These are phyloP conservation scores for Schizosaccharomyces cryophilus DNA, from an alignment of 805 yeast species.

Conservation along the genomic window DNA sequence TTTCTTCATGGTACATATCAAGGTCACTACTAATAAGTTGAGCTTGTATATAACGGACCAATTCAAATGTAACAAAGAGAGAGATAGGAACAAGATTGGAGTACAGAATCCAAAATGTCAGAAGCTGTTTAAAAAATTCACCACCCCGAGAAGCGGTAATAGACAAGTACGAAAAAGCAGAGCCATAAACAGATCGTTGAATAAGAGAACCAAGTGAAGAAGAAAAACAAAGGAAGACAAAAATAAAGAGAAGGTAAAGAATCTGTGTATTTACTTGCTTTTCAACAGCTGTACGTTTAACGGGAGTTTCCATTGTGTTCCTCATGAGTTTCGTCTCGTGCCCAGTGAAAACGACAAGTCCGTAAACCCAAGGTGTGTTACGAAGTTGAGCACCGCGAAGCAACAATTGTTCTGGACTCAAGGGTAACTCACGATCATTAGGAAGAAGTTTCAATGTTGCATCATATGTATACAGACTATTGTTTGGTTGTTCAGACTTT, in stretches of 20 bases:
- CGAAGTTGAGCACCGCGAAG: constrained; percentile 87
- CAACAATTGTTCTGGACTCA: constrained; percentile 74
- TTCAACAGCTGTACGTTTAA: constrained; percentile 90
- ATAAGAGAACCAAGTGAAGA: constrained; percentile 78
- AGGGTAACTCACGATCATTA: constrained; percentile 13
- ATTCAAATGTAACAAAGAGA: constrained; percentile 75
- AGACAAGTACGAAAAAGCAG: constrained; percentile 37
- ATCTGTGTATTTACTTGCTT: constrained; percentile 83
- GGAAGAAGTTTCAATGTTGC: constrained; percentile 44
- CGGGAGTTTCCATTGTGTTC: constrained; percentile 96
- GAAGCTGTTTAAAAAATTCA: constrained; percentile 59
- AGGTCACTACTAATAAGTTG: constrained; percentile 79
- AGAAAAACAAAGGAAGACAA: constrained; percentile 48
- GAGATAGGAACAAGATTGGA: constrained; percentile 96
- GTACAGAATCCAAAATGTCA: constrained; percentile 88
- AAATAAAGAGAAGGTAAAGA: constrained; percentile 58
- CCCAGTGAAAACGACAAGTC: constrained; percentile 84
- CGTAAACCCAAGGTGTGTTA: constrained; percentile 88
- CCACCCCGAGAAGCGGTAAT: constrained; percentile 20
- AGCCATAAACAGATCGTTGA: constrained; percentile 11
- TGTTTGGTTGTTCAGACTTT: constrained; percentile 76
- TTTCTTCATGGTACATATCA: constrained; percentile 67
- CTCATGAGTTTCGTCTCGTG: constrained; percentile 96
- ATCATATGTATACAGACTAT: constrained; percentile 81
- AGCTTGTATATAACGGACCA: constrained; percentile 88